Percentiles rank a stretch among this genome's conserved stretches.
phyloP scores from a whole-genome alignment of 805 yeast genomes.

The Debaryomyces maramus region DNA sequence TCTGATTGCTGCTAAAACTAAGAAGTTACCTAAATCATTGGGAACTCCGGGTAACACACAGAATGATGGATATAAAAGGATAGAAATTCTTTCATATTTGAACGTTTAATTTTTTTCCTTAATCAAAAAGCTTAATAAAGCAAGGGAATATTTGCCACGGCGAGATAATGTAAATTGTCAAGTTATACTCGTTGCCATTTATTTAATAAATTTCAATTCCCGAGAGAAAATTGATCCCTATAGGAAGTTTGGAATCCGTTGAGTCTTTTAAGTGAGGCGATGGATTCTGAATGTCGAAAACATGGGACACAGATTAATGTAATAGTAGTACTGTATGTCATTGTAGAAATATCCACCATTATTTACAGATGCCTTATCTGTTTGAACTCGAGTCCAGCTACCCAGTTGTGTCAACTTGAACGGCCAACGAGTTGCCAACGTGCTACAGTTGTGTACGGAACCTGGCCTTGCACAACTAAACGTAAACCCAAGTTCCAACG shows the following conservation, averaged over 20 bases:
- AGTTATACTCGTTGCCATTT: slow-evolving; percentile 68
- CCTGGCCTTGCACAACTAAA: background rate
- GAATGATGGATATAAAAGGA: background rate
- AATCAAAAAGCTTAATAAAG: slow-evolving; percentile 56
- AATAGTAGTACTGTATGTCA: background rate
- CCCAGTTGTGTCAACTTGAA: too few species aligned
- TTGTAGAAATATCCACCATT: background rate
- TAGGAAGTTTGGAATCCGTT: slow-evolving; percentile 62
- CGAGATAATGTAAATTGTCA: slow-evolving; percentile 60
- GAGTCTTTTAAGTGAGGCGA: slow-evolving; percentile 53
- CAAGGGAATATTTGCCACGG: slow-evolving; percentile 68
- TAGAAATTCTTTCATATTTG: background rate
- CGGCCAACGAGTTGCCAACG: too few species aligned
- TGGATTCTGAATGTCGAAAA: slow-evolving; percentile 63
- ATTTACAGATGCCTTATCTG: background rate
- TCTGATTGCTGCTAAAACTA: too few species aligned
- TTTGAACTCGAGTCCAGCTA: too few species aligned
- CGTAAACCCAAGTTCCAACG: too few species aligned
- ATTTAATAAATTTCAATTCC: slow-evolving; percentile 43
- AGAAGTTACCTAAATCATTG: too few species aligned
- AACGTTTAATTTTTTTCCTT: slow-evolving; percentile 27
- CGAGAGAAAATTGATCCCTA: slow-evolving; percentile 52
- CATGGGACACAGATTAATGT: slow-evolving; percentile 38
- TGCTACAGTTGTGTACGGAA: background rate
- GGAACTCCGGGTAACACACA: slow-evolving; percentile 6